Conservation (phyloP, 148 eudicot genomes). For the Rheum nobile region DNA sequence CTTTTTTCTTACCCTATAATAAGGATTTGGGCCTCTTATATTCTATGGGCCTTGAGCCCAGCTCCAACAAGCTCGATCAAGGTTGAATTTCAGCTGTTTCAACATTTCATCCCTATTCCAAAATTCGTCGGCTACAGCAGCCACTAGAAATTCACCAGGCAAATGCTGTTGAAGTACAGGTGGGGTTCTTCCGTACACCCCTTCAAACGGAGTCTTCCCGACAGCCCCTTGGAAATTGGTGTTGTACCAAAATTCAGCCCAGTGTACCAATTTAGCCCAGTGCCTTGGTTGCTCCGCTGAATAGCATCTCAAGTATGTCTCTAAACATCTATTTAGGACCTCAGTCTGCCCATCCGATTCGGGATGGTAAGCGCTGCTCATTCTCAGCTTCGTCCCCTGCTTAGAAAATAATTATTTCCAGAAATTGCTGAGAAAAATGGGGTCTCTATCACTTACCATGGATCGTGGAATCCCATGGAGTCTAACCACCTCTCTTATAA, state of each 20-base stretch:
- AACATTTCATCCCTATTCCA: no score
- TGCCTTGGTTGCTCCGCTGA: background rate
- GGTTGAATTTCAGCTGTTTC: background rate
- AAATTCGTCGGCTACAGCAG: no score
- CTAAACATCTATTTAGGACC: background rate
- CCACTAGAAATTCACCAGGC: background rate
- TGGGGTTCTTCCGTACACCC: background rate
- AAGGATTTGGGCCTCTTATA: no score
- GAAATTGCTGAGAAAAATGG: background rate
- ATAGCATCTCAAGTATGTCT: background rate
- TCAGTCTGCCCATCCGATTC: no score
- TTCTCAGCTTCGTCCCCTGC: background rate
- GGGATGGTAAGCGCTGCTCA: background rate
- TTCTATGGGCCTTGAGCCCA: no score
- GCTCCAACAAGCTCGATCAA: constrained; percentile 31
- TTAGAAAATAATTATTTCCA: background rate
- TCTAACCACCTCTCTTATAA: background rate
- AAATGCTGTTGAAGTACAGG: background rate
- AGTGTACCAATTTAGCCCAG: background rate
- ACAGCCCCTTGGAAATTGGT: background rate
- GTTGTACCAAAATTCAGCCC: background rate
- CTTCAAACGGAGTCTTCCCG: background rate
- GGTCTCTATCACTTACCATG: no score
- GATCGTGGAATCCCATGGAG: no score
- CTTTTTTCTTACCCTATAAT: no score